A percentile compares a stretch with the other conserved stretches of the same genome.
phyloP scores from a whole-genome alignment of 208 protist species.

The Trypanosoma conorhini region DNA sequence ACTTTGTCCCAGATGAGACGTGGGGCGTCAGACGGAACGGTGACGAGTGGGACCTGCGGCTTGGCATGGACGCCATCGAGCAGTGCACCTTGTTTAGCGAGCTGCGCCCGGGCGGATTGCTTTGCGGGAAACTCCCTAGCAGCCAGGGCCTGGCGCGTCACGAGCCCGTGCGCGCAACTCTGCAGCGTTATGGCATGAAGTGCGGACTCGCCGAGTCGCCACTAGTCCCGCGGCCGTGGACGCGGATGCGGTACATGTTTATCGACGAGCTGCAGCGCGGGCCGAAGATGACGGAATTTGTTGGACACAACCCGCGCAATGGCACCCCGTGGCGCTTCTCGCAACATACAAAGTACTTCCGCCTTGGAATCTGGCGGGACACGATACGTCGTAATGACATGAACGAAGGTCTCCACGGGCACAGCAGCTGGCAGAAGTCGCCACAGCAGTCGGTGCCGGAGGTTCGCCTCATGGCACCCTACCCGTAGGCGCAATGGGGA shows the following conservation, averaged over 20 bases:
- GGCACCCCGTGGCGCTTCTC: conserved; percentile 89
- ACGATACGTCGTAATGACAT: conserved; percentile 88
- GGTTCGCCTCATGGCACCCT: conserved; percentile 77
- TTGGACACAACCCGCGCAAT: conserved; percentile 87
- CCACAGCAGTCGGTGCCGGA: conserved; percentile 90
- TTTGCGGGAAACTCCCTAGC: conserved; percentile 66
- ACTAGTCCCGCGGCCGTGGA: conserved; percentile 83
- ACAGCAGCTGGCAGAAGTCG: conserved; percentile 91
- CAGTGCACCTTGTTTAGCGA: conserved; percentile 85
- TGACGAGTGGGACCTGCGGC: conserved; percentile 67
- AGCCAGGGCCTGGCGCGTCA: conserved; percentile 38
- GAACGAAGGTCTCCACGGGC: conserved; percentile 82
- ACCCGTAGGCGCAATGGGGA: conserved; percentile 36
- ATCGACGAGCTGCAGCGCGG: conserved; percentile 91
- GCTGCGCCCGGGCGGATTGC: conserved; percentile 79
- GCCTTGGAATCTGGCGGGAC: conserved; percentile 84
- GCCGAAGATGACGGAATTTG: conserved; percentile 83
- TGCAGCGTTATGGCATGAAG: conserved; percentile 80
- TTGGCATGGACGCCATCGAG: conserved; percentile 88
- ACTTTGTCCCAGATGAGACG: conserved; percentile 69
- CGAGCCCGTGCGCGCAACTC: conserved; percentile 57
- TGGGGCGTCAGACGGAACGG: conserved; percentile 36
- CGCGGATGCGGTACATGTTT: conserved; percentile 88
- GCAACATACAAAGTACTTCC: conserved; percentile 87
- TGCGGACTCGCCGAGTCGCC: conserved; percentile 81